Evolutionary conservation across 129 eudicot species (phyloP).

Genomic region (Ambrosia trifida): DNA sequence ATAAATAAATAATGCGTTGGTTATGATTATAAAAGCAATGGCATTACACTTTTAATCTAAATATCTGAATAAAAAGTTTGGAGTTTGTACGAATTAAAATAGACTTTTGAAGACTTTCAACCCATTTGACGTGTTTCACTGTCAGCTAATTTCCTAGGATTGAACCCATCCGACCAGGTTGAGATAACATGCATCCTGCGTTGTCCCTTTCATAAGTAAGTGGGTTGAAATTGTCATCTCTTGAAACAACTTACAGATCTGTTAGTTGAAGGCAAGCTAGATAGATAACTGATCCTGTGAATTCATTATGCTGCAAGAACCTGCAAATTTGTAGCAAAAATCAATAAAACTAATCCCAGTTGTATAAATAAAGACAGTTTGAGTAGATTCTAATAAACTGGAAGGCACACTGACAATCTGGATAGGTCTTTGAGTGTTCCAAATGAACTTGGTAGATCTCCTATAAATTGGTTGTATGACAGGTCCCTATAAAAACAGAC

Average conservation of each 20-base stretch:
- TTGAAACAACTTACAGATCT: slow-evolving; percentile 61
- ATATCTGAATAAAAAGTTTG: background rate
- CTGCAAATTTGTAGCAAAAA: slow-evolving; percentile 40
- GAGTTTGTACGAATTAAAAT: background rate
- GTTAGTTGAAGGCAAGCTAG: slow-evolving; percentile 70
- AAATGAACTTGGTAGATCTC: slow-evolving; percentile 86
- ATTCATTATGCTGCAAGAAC: slow-evolving; percentile 70
- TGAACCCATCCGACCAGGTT: background rate
- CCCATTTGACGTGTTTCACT: background rate
- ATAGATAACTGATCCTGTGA: slow-evolving; percentile 83
- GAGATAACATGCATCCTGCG: background rate
- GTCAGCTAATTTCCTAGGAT: background rate
- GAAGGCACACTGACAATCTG: slow-evolving; percentile 56
- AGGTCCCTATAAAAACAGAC: slow-evolving; percentile 63
- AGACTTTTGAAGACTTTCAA: background rate
- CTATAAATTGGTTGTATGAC: slow-evolving; percentile 73
- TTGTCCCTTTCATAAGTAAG: background rate
- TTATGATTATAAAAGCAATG: no score
- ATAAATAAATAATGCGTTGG: no score
- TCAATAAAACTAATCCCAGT: slow-evolving; percentile 4
- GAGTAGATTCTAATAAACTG: slow-evolving; percentile 3
- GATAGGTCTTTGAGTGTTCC: slow-evolving; percentile 56
- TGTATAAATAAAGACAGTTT: background rate
- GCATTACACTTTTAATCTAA: no score
- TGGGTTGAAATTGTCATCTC: background rate